phyloP scores from a whole-genome alignment of 177 flowering plant species.

The Telopea speciosissima region DNA sequence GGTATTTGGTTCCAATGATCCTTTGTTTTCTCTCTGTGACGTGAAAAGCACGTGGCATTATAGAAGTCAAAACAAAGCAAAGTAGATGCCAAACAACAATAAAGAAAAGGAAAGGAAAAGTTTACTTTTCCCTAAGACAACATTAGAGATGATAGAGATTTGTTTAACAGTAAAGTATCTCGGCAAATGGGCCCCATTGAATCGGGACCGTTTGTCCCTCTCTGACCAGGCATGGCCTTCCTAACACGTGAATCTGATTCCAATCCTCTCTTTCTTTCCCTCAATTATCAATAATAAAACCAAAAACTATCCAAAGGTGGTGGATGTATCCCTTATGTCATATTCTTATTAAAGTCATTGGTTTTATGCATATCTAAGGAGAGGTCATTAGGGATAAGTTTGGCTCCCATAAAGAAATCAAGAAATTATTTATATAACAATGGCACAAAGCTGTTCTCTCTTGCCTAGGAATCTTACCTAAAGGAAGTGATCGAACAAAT shows the following conservation, averaged over 20 bases:
- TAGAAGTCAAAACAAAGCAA: no score
- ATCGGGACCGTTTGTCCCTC: slow-evolving; percentile 28
- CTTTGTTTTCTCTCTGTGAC: no score
- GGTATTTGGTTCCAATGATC: no score
- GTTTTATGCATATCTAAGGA: background rate
- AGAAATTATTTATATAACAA: background rate
- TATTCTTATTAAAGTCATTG: background rate
- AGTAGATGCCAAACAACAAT: background rate
- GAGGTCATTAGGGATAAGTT: background rate
- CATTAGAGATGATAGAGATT: background rate
- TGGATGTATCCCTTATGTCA: background rate
- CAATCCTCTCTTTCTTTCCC: background rate
- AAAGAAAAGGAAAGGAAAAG: no score
- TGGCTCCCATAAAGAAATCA: background rate
- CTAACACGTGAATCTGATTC: slow-evolving; percentile 28
- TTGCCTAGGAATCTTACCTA: slow-evolving; percentile 5
- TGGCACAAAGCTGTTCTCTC: background rate
- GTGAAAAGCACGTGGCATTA: background rate
- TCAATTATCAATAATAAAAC: background rate
- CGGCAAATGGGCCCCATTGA: slow-evolving; percentile 1
- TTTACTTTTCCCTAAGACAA: background rate
- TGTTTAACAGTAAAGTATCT: background rate
- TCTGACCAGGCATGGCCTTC: slow-evolving; percentile 27
- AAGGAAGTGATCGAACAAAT: background rate
- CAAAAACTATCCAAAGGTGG: background rate